These are phyloP conservation scores for Cenchrus purpureus DNA, from an alignment of 176 grass and related monocot species.

Conservation along the genomic window DNA sequence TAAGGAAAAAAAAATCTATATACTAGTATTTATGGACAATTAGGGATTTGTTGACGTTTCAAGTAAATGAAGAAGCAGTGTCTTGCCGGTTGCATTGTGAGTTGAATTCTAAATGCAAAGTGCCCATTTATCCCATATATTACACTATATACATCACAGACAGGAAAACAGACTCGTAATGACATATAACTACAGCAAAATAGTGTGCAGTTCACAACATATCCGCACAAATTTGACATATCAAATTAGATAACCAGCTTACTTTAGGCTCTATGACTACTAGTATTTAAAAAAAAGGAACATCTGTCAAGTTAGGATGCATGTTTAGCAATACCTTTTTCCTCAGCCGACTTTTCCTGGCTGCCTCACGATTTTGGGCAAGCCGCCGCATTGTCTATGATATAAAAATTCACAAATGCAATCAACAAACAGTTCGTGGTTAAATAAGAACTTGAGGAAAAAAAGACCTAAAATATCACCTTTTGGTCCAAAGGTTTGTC, in stretches of 20 bases:
- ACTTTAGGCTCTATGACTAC: neutral
- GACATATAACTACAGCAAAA: neutral
- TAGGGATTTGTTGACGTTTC: neutral
- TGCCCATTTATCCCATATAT: neutral
- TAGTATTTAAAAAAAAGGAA: neutral
- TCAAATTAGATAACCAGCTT: slow-evolving; percentile 7
- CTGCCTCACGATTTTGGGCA: slow-evolving; percentile 79
- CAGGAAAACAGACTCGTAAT: neutral
- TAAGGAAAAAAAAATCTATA: slow-evolving; percentile 21
- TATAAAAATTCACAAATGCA: neutral
- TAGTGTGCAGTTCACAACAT: neutral
- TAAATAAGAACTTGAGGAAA: neutral
- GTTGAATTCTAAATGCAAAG: neutral
- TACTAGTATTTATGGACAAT: neutral
- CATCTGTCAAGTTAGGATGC: neutral
- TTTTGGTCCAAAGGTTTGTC: slow-evolving; percentile 79
- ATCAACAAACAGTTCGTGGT: slow-evolving; percentile 16
- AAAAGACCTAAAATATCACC: slow-evolving; percentile 33
- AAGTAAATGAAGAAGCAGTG: neutral
- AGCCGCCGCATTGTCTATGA: slow-evolving; percentile 59
- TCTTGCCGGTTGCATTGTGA: neutral
- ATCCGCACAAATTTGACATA: neutral
- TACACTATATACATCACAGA: slow-evolving; percentile 2
- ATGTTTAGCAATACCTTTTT: slow-evolving; percentile 56
- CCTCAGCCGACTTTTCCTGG: slow-evolving; percentile 73